Percentiles rank a stretch among this genome's conserved stretches.
phyloP scores from a whole-genome alignment of 176 grass and related monocot species.

The Carex scoparia region DNA sequence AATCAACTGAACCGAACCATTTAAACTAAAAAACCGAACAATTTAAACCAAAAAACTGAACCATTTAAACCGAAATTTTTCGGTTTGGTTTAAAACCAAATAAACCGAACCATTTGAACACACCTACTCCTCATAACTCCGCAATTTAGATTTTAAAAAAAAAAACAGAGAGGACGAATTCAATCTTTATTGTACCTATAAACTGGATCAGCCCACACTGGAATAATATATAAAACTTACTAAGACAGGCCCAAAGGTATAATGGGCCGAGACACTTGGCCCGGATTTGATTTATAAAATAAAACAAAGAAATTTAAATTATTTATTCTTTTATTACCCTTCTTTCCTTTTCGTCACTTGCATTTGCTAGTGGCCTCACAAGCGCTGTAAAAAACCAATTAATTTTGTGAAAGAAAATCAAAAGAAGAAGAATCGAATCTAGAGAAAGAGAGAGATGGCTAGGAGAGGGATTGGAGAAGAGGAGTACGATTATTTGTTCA shows the following conservation, averaged over 20 bases:
- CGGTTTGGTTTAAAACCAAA: too few species aligned
- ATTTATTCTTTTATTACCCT: background rate
- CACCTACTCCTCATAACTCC: too few species aligned
- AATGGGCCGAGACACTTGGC: background rate
- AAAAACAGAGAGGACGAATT: too few species aligned
- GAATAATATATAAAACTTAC: too few species aligned
- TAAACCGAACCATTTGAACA: too few species aligned
- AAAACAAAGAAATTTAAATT: background rate
- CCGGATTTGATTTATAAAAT: background rate
- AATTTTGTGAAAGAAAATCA: background rate
- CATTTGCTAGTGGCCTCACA: background rate
- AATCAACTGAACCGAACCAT: too few species aligned
- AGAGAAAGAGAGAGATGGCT: slow-evolving; percentile 23
- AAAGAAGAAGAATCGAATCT: background rate
- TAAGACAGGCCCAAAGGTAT: background rate
- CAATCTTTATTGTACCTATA: too few species aligned
- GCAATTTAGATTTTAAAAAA: too few species aligned
- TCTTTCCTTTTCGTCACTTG: background rate
- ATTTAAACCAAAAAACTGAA: too few species aligned
- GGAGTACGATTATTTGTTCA: slow-evolving; percentile 29
- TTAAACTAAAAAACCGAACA: too few species aligned
- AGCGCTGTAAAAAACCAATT: background rate
- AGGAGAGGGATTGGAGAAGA: slow-evolving; percentile 22
- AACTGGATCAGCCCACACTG: too few species aligned
- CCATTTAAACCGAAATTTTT: too few species aligned